These are phyloP conservation scores for Diaporthe citrichinensis DNA, from an alignment of 2,329 filamentous ascomycete species.

Conservation along the genomic window DNA sequence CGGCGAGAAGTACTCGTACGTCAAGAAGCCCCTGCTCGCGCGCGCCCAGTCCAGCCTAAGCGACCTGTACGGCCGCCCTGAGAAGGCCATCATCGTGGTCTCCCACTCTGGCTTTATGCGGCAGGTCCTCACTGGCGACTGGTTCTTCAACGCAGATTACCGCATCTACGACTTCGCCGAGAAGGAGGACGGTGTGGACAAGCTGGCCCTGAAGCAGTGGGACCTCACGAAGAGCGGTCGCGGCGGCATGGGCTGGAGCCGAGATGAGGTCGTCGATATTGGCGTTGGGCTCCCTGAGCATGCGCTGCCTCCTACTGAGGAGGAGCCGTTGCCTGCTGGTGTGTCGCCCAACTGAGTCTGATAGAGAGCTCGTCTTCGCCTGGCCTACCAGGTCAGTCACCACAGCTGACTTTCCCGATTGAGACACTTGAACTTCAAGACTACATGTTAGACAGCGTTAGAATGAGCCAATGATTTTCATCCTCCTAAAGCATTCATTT, in stretches of 20 bases:
- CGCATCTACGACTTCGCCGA: constrained; percentile 71
- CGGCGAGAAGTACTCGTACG: constrained; percentile 66
- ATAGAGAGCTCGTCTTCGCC: no score
- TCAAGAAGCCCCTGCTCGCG: constrained; percentile 64
- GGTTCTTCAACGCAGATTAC: constrained; percentile 75
- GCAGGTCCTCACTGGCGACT: constrained; percentile 67
- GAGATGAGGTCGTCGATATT: constrained; percentile 51
- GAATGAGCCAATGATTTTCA: background rate
- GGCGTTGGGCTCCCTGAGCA: constrained; percentile 49
- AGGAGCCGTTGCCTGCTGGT: constrained; percentile 30
- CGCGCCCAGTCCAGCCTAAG: constrained; percentile 67
- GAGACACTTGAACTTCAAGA: background rate
- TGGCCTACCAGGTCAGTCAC: background rate
- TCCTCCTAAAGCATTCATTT: background rate
- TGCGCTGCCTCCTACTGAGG: constrained; percentile 38
- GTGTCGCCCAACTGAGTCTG: constrained; percentile 33
- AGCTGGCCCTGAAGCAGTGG: constrained; percentile 60
- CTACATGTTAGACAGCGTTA: background rate
- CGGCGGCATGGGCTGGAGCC: constrained; percentile 67
- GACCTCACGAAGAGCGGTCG: constrained; percentile 61
- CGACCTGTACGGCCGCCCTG: constrained; percentile 65
- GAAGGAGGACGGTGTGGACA: constrained; percentile 44
- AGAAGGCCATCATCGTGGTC: constrained; percentile 75
- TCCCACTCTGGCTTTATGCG: constrained; percentile 76
- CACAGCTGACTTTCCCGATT: background rate